Evolutionary conservation across 2,329 filamentous ascomycete genomes (phyloP).

Genomic region (Alternaria sp.): DNA sequence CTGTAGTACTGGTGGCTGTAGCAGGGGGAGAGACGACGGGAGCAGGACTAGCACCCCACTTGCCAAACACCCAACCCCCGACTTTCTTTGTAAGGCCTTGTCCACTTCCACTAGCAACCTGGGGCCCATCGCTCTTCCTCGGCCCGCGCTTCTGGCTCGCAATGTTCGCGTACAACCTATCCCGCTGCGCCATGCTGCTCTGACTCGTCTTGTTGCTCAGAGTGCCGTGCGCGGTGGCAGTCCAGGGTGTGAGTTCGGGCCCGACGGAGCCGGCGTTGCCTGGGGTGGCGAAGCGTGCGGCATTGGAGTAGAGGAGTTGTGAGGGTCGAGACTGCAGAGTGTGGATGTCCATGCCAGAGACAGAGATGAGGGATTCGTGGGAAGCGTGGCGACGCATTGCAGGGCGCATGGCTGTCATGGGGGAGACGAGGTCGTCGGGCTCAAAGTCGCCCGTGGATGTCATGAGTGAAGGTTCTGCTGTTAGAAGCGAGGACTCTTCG

Average conservation of each 20-base stretch:
- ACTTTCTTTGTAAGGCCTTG: conserved; percentile 61
- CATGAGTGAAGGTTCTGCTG: conserved; percentile 24
- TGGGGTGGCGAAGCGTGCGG: conserved; percentile 58
- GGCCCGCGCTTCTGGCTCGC: conserved; percentile 37
- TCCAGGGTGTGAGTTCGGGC: conserved; percentile 57
- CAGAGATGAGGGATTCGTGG: conserved; percentile 88
- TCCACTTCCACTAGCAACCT: conserved; percentile 19
- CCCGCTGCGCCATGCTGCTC: conserved; percentile 65
- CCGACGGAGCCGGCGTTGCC: conserved; percentile 54
- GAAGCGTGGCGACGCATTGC: conserved; percentile 73
- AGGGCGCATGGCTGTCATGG: conserved; percentile 46
- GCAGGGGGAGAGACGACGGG: conserved; percentile 31
- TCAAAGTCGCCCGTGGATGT: conserved; percentile 37
- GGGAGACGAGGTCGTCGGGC: conserved; percentile 42
- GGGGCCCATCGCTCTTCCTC: conserved; percentile 25
- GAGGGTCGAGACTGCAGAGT: conserved; percentile 78
- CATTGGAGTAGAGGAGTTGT: conserved; percentile 69
- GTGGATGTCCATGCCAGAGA: conserved; percentile 89
- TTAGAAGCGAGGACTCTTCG: conserved; percentile 33
- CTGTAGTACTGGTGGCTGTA: not conserved
- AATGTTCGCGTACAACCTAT: conserved; percentile 50
- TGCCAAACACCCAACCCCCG: conserved; percentile 71
- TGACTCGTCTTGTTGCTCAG: conserved; percentile 58
- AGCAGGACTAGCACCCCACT: conserved; percentile 66
- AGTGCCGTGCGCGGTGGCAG: conserved; percentile 58